Conservation (phyloP, 1,284 basidiomycete genomes). For the Xanthoconium separans region DNA sequence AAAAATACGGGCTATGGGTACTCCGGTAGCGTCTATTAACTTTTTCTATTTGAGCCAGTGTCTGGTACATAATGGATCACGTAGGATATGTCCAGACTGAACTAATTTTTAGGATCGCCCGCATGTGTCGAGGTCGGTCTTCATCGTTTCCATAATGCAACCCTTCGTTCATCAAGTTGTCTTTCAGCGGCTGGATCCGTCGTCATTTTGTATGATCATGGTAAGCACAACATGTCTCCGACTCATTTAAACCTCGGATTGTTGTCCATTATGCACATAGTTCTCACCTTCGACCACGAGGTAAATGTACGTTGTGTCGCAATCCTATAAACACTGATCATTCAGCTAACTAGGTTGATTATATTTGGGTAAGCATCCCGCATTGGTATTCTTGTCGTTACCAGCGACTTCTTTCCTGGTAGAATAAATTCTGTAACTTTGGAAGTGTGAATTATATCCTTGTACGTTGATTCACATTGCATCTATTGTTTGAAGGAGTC, state of each 20-base stretch:
- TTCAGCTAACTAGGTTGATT: slow-evolving; percentile 2
- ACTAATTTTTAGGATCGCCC: no score
- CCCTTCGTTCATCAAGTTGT: no score
- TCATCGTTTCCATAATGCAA: no score
- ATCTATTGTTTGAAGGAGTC: not conserved
- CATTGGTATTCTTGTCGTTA: not conserved
- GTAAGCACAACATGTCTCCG: not conserved
- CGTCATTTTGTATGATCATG: slow-evolving; percentile 11
- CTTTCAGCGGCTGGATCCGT: not conserved
- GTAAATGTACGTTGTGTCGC: not conserved
- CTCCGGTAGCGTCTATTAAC: no score
- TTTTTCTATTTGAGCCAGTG: no score
- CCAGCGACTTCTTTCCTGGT: not conserved
- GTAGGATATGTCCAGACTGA: no score
- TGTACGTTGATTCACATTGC: slow-evolving; percentile 2
- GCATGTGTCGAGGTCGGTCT: no score
- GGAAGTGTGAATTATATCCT: slow-evolving; percentile 13
- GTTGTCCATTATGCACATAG: not conserved
- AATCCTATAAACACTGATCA: not conserved
- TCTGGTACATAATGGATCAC: no score
- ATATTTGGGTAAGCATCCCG: slow-evolving; percentile 13
- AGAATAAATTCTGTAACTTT: not conserved
- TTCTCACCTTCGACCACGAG: slow-evolving; percentile 4
- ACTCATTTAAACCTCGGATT: no score
- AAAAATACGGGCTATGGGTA: no score